Conservation (phyloP, 768 basidiomycete species). For the Neoboletus subvelutipes region DNA sequence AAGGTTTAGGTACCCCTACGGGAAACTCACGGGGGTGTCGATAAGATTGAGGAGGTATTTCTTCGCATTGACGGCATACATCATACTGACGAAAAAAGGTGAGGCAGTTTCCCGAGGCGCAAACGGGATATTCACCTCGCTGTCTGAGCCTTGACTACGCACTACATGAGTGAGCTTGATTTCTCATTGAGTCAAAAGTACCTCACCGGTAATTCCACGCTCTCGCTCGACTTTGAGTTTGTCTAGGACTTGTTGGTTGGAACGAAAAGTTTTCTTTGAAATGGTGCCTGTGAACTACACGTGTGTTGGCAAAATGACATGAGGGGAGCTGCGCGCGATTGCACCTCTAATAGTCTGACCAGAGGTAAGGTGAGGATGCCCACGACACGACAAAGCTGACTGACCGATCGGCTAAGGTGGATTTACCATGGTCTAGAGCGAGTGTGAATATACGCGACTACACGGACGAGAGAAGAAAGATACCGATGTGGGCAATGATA, state of each 20-base stretch:
- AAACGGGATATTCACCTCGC: constrained; percentile 56
- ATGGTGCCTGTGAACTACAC: constrained; percentile 87
- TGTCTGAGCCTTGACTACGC: constrained; percentile 89
- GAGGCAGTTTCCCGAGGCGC: neutral
- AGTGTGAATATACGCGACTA: constrained; percentile 5
- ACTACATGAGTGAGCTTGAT: constrained; percentile 2
- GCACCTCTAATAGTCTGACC: constrained; percentile 73
- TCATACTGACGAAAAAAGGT: constrained; percentile 57
- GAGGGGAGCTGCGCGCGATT: neutral
- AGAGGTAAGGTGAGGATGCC: constrained; percentile 1
- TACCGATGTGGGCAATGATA: constrained; percentile 95
- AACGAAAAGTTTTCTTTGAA: constrained; percentile 55
- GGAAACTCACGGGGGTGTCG: constrained; percentile 77
- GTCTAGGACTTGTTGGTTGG: constrained; percentile 85
- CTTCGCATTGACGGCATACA: constrained; percentile 55
- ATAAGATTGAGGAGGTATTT: constrained; percentile 87
- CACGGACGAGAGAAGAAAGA: neutral
- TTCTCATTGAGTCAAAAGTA: neutral
- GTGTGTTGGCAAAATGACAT: constrained; percentile 10
- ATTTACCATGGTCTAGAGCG: constrained; percentile 88
- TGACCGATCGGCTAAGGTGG: constrained; percentile 85
- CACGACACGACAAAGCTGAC: constrained; percentile 20
- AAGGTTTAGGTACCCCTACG: neutral
- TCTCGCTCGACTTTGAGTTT: constrained; percentile 97
- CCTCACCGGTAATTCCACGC: constrained; percentile 86